Conservation (phyloP, 2,329 filamentous ascomycete species). For the Sporothrix schenckii region DNA sequence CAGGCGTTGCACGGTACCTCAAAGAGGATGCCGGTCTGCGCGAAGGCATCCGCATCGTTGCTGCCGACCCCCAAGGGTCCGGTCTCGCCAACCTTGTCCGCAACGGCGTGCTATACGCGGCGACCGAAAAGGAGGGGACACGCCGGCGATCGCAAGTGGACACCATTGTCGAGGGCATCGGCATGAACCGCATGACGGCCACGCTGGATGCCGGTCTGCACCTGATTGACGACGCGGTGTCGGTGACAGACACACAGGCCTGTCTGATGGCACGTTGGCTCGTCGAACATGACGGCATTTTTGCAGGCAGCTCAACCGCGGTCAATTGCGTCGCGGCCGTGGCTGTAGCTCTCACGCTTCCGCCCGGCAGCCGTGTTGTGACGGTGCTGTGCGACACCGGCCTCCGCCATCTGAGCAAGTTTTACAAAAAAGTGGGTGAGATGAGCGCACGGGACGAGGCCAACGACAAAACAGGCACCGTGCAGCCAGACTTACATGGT, state of each 20-base stretch:
- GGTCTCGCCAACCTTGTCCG: conserved; percentile 90
- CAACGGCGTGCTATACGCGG: conserved; percentile 93
- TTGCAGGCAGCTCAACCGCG: conserved; percentile 91
- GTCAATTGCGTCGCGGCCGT: conserved; percentile 90
- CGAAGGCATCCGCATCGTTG: conserved; percentile 67
- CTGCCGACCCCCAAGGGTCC: conserved; percentile 93
- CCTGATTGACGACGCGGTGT: conserved; percentile 85
- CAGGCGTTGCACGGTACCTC: conserved; percentile 80
- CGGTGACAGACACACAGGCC: conserved; percentile 86
- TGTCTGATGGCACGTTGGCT: conserved; percentile 94
- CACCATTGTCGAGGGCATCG: conserved; percentile 93
- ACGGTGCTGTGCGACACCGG: conserved; percentile 85
- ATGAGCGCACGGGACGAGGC: conserved; percentile 53
- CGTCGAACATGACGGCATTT: conserved; percentile 93
- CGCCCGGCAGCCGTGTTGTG: conserved; percentile 67
- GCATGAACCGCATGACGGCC: conserved; percentile 88
- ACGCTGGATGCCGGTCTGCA: conserved; percentile 90
- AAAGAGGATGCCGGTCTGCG: conserved; percentile 67
- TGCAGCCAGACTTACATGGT: conserved; percentile 28
- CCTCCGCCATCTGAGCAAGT: conserved; percentile 80
- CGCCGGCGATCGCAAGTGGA: conserved; percentile 88
- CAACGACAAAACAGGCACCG: conserved; percentile 38
- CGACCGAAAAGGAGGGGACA: conserved; percentile 87
- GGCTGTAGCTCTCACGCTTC: conserved; percentile 65
- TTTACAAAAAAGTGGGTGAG: conserved; percentile 74